phyloP scores from a whole-genome alignment of 2,329 filamentous ascomycete genomes.

The Colletotrichum karsti region DNA sequence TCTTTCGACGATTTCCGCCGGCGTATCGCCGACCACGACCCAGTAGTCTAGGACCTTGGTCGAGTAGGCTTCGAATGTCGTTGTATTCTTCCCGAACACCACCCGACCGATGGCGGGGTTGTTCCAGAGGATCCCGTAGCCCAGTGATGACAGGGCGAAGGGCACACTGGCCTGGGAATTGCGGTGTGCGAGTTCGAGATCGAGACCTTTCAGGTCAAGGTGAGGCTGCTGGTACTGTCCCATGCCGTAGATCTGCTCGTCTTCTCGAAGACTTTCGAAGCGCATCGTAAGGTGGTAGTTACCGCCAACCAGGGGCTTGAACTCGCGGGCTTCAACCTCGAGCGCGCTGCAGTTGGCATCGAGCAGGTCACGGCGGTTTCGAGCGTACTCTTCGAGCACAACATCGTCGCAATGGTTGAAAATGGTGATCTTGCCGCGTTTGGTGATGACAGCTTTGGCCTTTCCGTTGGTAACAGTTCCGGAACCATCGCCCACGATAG shows the following conservation, averaged over 20 bases:
- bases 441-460: neutral
- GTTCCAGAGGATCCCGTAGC: constrained; percentile 71
- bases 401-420: constrained; percentile 38
- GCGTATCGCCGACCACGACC: constrained; percentile 63
- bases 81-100: constrained; percentile 65
- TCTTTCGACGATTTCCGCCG: constrained; percentile 58
- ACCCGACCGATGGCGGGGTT: constrained; percentile 66
- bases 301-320: constrained; percentile 56
- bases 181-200: constrained; percentile 68
- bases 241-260: constrained; percentile 71
- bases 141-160: constrained; percentile 63
- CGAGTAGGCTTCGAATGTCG: constrained; percentile 64
- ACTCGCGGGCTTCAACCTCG: constrained; percentile 62
- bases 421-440: neutral
- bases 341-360: constrained; percentile 65
- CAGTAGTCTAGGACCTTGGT: constrained; percentile 67
- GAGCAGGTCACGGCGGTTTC: constrained; percentile 37
- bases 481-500: neutral
- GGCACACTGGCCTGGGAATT: constrained; percentile 71
- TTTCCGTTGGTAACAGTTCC: neutral
- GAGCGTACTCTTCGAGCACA: constrained; percentile 39
- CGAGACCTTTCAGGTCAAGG: constrained; percentile 65
- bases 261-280: constrained; percentile 58
- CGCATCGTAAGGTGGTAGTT: constrained; percentile 63
- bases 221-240: constrained; percentile 70